Evolutionary conservation across 345 rosid species (phyloP).

Genomic region (Passiflora organensis): DNA sequence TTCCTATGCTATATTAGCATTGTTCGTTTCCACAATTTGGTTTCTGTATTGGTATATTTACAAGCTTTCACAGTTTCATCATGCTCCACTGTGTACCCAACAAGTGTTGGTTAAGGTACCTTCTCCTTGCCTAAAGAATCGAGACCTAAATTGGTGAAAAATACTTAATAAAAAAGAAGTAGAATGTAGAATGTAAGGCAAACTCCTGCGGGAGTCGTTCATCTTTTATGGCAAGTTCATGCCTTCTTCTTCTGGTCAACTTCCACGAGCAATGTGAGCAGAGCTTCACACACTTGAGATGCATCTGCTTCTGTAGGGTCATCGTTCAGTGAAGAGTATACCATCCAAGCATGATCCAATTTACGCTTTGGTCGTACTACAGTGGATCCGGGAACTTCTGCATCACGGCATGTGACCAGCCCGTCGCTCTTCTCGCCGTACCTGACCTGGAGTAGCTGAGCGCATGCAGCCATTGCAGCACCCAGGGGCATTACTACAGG

Average conservation of each 20-base stretch:
- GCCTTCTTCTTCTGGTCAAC: slow-evolving; percentile 36
- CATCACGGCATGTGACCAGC: slow-evolving; percentile 77
- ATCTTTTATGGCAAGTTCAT: slow-evolving; percentile 18
- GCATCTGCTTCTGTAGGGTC: slow-evolving; percentile 65
- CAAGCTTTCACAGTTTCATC: neutral
- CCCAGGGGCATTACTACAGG: slow-evolving; percentile 88
- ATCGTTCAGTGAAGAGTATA: slow-evolving; percentile 76
- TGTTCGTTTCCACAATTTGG: no score
- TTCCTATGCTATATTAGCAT: no score
- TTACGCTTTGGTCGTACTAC: slow-evolving; percentile 79
- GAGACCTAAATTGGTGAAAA: no score
- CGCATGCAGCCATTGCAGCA: slow-evolving; percentile 98
- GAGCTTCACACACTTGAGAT: slow-evolving; percentile 87
- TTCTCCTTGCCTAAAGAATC: no score
- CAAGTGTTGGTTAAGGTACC: neutral
- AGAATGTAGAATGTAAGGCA: neutral
- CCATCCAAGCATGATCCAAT: slow-evolving; percentile 98
- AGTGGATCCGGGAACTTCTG: slow-evolving; percentile 90
- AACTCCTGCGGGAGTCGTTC: slow-evolving; percentile 1
- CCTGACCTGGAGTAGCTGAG: slow-evolving; percentile 72
- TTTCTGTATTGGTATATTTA: no score
- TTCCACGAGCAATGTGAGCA: slow-evolving; percentile 76
- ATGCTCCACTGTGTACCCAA: neutral
- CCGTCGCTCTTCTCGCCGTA: slow-evolving; percentile 92
- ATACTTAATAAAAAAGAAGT: no score